Evolutionary conservation across 192 early-diverging fungal genomes (phyloP), one percentile per base, ranked within the genome.

Genomic region (Jimgerdemannia lactiflua): DNA sequence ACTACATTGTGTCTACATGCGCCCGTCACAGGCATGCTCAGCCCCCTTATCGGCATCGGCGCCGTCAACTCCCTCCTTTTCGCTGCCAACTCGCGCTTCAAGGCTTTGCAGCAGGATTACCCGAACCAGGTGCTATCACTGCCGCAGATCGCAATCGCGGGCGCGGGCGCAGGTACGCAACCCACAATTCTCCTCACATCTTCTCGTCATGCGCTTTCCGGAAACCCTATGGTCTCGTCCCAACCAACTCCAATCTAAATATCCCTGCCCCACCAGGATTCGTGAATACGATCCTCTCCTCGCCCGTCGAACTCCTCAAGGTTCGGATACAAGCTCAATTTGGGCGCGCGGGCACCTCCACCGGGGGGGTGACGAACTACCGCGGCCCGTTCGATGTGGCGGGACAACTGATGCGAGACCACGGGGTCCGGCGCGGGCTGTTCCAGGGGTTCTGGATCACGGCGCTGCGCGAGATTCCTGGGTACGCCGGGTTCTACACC

Each of bases 291-390:
- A 84, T 94, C 19, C 82, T 98, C 20, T 93, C 96, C 9, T 96
- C 94, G 3, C 96, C 97, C 2, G 95, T 99, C 3, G 97, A 99
- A 76, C 80, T 99, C n/a, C 79, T 98, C 63, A 99, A 99, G 78
- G 93, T 94, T 71, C 89, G 92, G 43, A 88, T 98, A 81, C 97
- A 99, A 79, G 93, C 94, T 7, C 96, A 97, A 77, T 97, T 93
- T 85, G 86, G 86, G 65, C 75, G 64, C 7, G 64, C 71, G 4
- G 78, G 69, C 7, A 59, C 70, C 14, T 40, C 59, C 4, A 71
- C 79, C 20, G 76, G 75, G 20, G 75, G 78, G 11, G 79, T 74
- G 39, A 77, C 77, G 0, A 67, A 40, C 11, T 86, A 86, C 72
- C 77, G 80, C n/a, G 92, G 92, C 2, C 94, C 95, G 0, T 72